Evolutionary conservation across 2,329 filamentous ascomycete genomes (phyloP).

Genomic region (Dothistroma septosporum): DNA sequence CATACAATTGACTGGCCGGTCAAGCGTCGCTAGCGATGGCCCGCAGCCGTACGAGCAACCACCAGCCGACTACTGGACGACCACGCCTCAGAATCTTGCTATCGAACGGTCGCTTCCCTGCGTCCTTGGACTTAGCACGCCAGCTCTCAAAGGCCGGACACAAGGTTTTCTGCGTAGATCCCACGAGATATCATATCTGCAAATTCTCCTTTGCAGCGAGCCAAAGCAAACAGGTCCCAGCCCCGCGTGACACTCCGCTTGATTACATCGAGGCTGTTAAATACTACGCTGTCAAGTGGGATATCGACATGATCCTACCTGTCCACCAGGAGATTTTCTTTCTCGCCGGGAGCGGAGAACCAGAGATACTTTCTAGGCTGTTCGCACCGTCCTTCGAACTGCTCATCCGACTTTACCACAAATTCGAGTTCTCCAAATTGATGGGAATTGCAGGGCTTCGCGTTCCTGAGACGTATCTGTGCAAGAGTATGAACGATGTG

Average conservation of each 20-base stretch:
- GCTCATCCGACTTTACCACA: conserved; percentile 32
- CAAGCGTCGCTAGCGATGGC: neutral
- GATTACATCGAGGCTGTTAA: conserved; percentile 21
- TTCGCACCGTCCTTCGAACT: conserved; percentile 29
- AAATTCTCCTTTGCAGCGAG: conserved; percentile 15
- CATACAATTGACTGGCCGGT: neutral
- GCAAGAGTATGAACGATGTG: conserved; percentile 24
- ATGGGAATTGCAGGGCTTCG: conserved; percentile 24
- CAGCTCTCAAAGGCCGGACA: conserved; percentile 17
- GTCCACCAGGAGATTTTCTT: conserved; percentile 35
- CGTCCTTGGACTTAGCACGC: conserved; percentile 20
- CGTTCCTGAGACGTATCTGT: conserved; percentile 27
- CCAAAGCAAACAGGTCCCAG: conserved; percentile 15
- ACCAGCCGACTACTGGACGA: neutral
- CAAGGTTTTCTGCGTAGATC: conserved; percentile 19
- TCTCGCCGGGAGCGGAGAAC: conserved; percentile 27
- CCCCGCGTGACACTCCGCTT: conserved; percentile 15
- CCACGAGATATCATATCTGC: conserved; percentile 19
- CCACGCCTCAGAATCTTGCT: conserved; percentile 13
- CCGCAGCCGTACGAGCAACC: neutral
- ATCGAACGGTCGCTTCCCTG: conserved; percentile 22
- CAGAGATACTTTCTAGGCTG: conserved; percentile 25
- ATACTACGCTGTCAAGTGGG: conserved; percentile 14
- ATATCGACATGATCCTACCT: conserved; percentile 25
- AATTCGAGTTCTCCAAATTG: conserved; percentile 30